A percentile compares a stretch with the other conserved stretches of the same genome.
These are phyloP conservation scores for Schizochytrium sp. DNA, from an alignment of 108 stramenopile species.

Conservation along the genomic window DNA sequence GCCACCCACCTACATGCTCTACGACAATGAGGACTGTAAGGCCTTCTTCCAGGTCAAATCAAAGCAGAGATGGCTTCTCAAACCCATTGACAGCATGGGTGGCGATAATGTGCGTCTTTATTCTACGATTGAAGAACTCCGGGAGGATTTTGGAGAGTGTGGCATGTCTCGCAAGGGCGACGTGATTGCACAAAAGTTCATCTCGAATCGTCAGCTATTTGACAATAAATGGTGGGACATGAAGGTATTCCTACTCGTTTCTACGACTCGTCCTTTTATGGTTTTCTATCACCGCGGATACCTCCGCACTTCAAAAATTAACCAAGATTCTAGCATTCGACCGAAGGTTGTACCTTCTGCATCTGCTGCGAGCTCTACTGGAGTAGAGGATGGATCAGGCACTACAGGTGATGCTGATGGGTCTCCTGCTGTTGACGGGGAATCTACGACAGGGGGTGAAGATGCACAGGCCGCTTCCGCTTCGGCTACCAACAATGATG, in stretches of 20 bases:
- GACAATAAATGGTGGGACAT: conserved; percentile 58
- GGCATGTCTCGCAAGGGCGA: conserved; percentile 55
- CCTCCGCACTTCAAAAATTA: conserved; percentile 36
- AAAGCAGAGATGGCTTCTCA: conserved; percentile 54
- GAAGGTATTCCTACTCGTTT: conserved; percentile 49
- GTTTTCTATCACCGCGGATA: conserved; percentile 24
- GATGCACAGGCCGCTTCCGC: not conserved
- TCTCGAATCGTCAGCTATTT: conserved; percentile 31
- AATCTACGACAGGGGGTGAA: not conserved
- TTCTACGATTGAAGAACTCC: conserved; percentile 59
- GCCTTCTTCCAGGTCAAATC: conserved; percentile 38
- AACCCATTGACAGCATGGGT: conserved; percentile 42
- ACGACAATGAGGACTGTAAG: conserved; percentile 57
- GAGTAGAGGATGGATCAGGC: not conserved
- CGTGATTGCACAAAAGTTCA: conserved; percentile 59
- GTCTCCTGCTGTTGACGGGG: not conserved
- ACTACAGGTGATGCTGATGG: not conserved
- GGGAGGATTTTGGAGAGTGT: conserved; percentile 58
- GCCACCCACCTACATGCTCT: conserved; percentile 50
- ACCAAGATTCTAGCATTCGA: not conserved
- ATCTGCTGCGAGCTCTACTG: not conserved
- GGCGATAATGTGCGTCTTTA: conserved; percentile 2
- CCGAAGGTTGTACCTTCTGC: not conserved
- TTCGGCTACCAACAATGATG: not conserved
- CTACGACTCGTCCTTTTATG: conserved; percentile 34